Evolutionary conservation across 805 yeast species (phyloP), one percentile per base, ranked within the genome.

Genomic region (Lachancea quebecensis): DNA sequence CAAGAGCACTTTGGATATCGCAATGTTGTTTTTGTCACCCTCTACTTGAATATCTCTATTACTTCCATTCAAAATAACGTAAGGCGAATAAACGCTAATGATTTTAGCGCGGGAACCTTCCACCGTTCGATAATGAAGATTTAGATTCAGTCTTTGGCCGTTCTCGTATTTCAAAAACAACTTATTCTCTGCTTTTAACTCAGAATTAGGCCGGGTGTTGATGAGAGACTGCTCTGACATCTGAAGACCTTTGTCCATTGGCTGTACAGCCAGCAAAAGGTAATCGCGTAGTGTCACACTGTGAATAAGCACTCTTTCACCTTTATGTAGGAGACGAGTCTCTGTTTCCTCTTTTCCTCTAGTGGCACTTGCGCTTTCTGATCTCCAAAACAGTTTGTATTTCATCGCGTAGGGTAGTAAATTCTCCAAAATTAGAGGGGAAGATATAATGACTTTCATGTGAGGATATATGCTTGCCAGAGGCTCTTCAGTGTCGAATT

Each of bases 371-470:
- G 80, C 70, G 16, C 79, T 80, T 4, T 36, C 40, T 21, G 45
- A 30, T 56, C 86, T 85, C 60, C 89, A 93, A 62, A 83, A 85
- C 11, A 93, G 71, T 46, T 84, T 71, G 65, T 84, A 88, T 15
- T 77, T 71, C 37, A 91, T 64, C 54, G 86, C 95, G 58, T 75
- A 85, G 0, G 99, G 98, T 41, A 95, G 62, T 42, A 88, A 68
- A 57, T 93, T 93, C 53, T 85, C 89, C 47, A 93, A 71, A 53
- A 85, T 86, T 38, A 93, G 65, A 0, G 99, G 98, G 0, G 98
- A 87, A 0, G 93, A 79, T 6, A 93, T 66, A 3, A 80, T 74
- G 18, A 93, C 66, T 8, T 71, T 74, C 85, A 91, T 75, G 55
- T 86, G 93, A 0, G 99, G 99, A 57, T 87, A 95, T 1, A 85